Conservation (phyloP, 306 rosid species). For the Trifolium pratense region DNA sequence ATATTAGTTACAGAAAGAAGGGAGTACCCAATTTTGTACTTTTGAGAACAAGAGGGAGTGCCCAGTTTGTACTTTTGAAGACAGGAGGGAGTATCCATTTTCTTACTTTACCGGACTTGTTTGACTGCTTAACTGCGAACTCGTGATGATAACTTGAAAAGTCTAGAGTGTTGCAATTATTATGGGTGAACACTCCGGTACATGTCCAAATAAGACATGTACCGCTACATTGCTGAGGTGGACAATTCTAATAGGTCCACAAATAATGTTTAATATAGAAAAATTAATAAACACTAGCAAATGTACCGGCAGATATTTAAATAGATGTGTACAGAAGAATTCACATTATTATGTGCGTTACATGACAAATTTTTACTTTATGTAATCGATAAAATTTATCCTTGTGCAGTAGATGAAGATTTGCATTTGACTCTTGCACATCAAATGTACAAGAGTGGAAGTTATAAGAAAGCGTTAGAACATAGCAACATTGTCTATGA, state of each 20-base stretch:
- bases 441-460: constrained; percentile 89
- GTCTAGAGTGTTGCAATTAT: background rate
- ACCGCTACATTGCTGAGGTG: too few relatives aligned
- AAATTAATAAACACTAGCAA: too few relatives aligned
- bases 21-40: background rate
- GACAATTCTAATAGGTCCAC: too few relatives aligned
- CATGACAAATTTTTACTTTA: background rate
- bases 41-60: background rate
- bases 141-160: background rate
- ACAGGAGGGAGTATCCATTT: background rate
- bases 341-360: too few relatives aligned
- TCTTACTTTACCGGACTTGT: background rate
- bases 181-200: too few relatives aligned
- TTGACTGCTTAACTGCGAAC: too few relatives aligned
- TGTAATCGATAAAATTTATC: background rate
- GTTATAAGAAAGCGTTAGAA: constrained; percentile 87
- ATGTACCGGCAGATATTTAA: too few relatives aligned
- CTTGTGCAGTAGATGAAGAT: constrained; percentile 85
- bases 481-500: constrained; percentile 82
- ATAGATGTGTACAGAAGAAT: too few relatives aligned
- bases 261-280: too few relatives aligned
- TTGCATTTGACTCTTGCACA: constrained; percentile 80
- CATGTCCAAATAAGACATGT: too few relatives aligned
- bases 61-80: background rate
- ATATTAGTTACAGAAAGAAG: too few relatives aligned